These are phyloP conservation scores for Lecanosticta acicola DNA, from an alignment of 2,329 filamentous ascomycete genomes.

Conservation along the genomic window DNA sequence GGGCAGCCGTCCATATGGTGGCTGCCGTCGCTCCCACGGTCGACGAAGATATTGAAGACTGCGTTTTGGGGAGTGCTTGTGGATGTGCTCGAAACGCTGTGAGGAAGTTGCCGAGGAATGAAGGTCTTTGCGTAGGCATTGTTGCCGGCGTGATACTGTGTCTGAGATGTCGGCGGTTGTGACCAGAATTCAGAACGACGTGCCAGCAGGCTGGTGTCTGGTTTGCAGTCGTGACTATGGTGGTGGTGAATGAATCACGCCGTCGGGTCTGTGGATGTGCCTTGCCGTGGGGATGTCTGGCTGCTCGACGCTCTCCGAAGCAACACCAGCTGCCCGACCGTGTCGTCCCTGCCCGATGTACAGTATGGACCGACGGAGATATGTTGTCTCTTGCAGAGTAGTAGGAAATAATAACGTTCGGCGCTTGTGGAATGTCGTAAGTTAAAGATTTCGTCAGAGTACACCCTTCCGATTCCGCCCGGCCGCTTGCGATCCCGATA, in stretches of 20 bases:
- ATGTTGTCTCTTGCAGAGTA: not conserved
- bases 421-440: not conserved
- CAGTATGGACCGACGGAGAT: not conserved
- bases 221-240: not conserved
- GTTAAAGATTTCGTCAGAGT: not conserved
- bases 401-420: not conserved
- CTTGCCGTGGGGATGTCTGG: too few relatives aligned
- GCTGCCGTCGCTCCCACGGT: constrained; percentile 34
- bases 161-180: not conserved
- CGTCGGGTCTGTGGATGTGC: too few relatives aligned
- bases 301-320: too few relatives aligned
- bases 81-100: constrained; percentile 62
- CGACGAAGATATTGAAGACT: constrained; percentile 39
- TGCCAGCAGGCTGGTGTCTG: not conserved
- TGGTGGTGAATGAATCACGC: not conserved
- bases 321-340: too few relatives aligned
- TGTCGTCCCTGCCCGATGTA: not conserved
- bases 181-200: not conserved
- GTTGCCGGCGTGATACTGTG: constrained; percentile 15
- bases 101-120: constrained; percentile 61
- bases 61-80: constrained; percentile 50
- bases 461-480: not conserved
- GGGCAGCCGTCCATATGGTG: constrained; percentile 24
- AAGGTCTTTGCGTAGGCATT: constrained; percentile 60
- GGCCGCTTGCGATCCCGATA: too few relatives aligned